Conservation (phyloP, 768 basidiomycete species). For the Lactarius trivialis region DNA sequence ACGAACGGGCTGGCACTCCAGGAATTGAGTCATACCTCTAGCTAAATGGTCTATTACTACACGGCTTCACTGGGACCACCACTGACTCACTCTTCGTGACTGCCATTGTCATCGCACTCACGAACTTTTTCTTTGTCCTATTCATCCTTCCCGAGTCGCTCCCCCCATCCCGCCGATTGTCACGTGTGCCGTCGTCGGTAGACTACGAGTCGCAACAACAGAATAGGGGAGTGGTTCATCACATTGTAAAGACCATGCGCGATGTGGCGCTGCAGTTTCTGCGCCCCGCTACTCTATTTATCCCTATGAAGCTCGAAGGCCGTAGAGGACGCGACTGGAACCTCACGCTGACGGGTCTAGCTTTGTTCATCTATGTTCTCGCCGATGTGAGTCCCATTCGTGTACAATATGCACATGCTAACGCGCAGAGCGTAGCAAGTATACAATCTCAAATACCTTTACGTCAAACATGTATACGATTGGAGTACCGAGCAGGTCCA, state of each 20-base stretch:
- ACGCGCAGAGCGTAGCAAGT: constrained; percentile 18
- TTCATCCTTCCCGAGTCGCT: constrained; percentile 24
- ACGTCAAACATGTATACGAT: constrained; percentile 23
- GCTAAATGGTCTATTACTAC: constrained; percentile 21
- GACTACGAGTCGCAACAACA: background rate
- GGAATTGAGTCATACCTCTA: background rate
- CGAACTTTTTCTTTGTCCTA: constrained; percentile 17
- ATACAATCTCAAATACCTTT: constrained; percentile 24
- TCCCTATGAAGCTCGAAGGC: constrained; percentile 18
- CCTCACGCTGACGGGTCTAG: constrained; percentile 20
- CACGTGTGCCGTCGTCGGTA: background rate
- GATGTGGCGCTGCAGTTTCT: constrained; percentile 13
- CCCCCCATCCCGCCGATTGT: constrained; percentile 8
- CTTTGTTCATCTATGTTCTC: constrained; percentile 21
- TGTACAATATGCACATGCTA: background rate
- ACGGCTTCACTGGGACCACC: constrained; percentile 5
- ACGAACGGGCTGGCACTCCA: background rate
- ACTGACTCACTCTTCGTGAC: constrained; percentile 15
- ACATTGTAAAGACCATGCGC: background rate
- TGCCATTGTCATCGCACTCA: constrained; percentile 18
- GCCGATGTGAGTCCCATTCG: constrained; percentile 16
- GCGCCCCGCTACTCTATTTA: constrained; percentile 19
- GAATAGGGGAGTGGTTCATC: background rate
- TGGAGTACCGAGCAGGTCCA: constrained; percentile 23
- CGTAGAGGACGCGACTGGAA: constrained; percentile 23